Percentiles rank a stretch among this genome's conserved stretches.
Evolutionary conservation across 192 early-diverging fungal genomes (phyloP).

Genomic region (Chytriomyces sp.): DNA sequence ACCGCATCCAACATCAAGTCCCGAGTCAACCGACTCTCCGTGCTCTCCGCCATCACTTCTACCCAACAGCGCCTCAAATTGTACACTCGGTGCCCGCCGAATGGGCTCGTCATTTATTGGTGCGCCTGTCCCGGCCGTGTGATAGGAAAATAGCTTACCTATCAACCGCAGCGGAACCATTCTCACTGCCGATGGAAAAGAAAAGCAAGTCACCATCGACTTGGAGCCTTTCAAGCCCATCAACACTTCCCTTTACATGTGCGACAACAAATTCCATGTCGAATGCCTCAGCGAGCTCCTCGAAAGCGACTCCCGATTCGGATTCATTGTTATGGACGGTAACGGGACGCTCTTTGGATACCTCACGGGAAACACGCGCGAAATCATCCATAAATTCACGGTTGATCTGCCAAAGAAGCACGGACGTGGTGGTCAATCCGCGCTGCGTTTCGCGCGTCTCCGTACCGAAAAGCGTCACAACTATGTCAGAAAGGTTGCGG

Average conservation of each 20-base stretch:
- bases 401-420: constrained; percentile 99
- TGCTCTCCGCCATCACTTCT: constrained; percentile 95
- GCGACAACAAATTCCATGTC: constrained; percentile 99
- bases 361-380: constrained; percentile 91
- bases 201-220: constrained; percentile 98
- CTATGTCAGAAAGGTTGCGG: constrained; percentile 98
- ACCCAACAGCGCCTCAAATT: constrained; percentile 96
- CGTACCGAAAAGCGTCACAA: constrained; percentile 99
- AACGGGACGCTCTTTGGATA: constrained; percentile 94
- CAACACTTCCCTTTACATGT: constrained; percentile 97
- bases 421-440: constrained; percentile 99
- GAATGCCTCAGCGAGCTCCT: constrained; percentile 89
- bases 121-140: not conserved
- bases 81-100: constrained; percentile 87
- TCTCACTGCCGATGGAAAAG: constrained; percentile 97
- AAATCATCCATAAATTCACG: constrained; percentile 89
- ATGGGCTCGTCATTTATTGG: constrained; percentile 87
- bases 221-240: constrained; percentile 99
- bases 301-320: constrained; percentile 93
- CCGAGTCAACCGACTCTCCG: constrained; percentile 96
- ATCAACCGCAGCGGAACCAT: constrained; percentile 84
- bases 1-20: constrained; percentile 99
- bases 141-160: constrained; percentile 1
- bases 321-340: constrained; percentile 99
- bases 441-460: constrained; percentile 98